Evolutionary conservation across 495 filamentous ascomycete species (phyloP), one percentile per base, ranked within the genome.

Genomic region (Beverwykella pulmonaria): DNA sequence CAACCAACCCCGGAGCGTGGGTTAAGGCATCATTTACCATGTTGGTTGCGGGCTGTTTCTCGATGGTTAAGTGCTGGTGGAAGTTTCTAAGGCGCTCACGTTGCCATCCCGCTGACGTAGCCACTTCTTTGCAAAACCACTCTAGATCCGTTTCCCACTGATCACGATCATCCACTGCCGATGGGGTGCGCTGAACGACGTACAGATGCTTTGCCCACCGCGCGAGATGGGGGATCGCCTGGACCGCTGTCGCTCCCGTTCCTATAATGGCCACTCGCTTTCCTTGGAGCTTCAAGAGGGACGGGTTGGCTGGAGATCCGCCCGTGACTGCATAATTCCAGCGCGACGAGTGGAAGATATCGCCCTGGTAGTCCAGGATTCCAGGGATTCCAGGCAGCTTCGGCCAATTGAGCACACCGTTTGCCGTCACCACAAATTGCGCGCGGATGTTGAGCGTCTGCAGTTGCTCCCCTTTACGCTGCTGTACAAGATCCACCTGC

Each of bases 321-420:
- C 86, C 86, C 0, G 85, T 86, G 61, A 75, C 65, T 0, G 64
- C 64, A 69, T 84, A 85, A 57, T 85, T 74, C 84, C 84, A 86
- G 10, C 81, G 77, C 1, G 80, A 75, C 0, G 84, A 82, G 68
- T 86, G 84, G 64, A 85, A 84, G 34, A 79, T 69, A 0, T 79
- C 60, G 14, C 84, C 83, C 27, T 77, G 53, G 65, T 80, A 86
- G 1, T 67, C 67, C 27, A 78, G 75, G n/a, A 85, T 67, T 14
- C 81, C 83, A 2, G 64, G 53, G 14, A 79, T 67, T 14, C 71
- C 75, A 34, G 83, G 79, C 0, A 82, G 62, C 27, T 85, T 81
- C 1, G 83, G 81, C 30, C 70, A 74, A 25, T 69, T 73, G 1
- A 85, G 69, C 5, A 81, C 61, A 7, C 82, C 82, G 14, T 69